Percentiles rank a stretch among this genome's conserved stretches.
These are phyloP conservation scores for Cladophialophora immunda DNA, from an alignment of 2,329 filamentous ascomycete genomes.

Conservation along the genomic window DNA sequence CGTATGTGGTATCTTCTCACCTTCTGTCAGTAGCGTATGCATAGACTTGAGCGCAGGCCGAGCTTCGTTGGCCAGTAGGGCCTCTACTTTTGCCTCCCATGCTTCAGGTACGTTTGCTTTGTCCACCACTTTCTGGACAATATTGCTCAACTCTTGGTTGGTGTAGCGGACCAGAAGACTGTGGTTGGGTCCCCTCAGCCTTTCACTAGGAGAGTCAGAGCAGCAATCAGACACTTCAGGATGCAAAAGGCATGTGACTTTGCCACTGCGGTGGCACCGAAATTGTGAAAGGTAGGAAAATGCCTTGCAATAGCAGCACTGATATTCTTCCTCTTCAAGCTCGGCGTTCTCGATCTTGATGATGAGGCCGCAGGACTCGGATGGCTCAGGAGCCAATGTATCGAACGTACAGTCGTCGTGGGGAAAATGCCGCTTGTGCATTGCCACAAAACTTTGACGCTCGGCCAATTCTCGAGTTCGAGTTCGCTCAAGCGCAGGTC, in stretches of 20 bases:
- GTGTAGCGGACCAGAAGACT: slow-evolving; percentile 79
- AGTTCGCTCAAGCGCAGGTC: slow-evolving; percentile 83
- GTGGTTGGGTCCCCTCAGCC: slow-evolving; percentile 76
- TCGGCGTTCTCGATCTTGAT: slow-evolving; percentile 75
- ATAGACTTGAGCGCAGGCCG: slow-evolving; percentile 86
- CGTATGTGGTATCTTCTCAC: slow-evolving; percentile 93
- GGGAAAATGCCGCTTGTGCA: slow-evolving; percentile 65
- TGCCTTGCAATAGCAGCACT: slow-evolving; percentile 89
- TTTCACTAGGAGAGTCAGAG: slow-evolving; percentile 69
- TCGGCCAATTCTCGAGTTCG: slow-evolving; percentile 75
- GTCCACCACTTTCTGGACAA: slow-evolving; percentile 80
- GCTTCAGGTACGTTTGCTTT: slow-evolving; percentile 84
- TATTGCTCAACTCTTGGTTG: slow-evolving; percentile 71
- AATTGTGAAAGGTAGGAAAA: slow-evolving; percentile 93
- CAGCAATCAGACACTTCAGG: slow-evolving; percentile 85
- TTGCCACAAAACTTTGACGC: slow-evolving; percentile 72
- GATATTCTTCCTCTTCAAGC: slow-evolving; percentile 88
- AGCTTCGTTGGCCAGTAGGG: slow-evolving; percentile 81
- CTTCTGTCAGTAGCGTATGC: slow-evolving; percentile 84
- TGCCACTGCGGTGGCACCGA: slow-evolving; percentile 81
- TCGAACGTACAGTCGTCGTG: slow-evolving; percentile 64
- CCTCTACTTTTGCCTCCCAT: slow-evolving; percentile 91
- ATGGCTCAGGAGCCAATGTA: slow-evolving; percentile 41
- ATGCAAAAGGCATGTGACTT: slow-evolving; percentile 82
- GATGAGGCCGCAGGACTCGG: slow-evolving; percentile 65